phyloP scores from a whole-genome alignment of 148 eudicot genomes.

The Camellia granthamiana region DNA sequence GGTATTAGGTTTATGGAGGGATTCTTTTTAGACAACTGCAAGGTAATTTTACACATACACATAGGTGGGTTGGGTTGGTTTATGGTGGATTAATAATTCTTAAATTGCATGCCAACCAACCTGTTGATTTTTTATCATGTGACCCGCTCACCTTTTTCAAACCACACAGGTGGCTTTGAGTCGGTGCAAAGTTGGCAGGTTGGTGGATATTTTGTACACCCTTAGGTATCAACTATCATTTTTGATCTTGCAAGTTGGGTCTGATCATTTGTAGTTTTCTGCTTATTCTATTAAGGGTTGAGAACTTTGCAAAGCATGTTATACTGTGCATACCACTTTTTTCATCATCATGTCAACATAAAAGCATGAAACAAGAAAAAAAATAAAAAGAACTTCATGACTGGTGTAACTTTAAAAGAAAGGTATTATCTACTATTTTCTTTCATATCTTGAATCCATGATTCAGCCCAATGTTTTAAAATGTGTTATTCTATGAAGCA shows the following conservation, averaged over 20 bases:
- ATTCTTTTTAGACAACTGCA: too few species aligned
- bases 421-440: neutral
- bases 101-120: too few species aligned
- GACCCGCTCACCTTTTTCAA: too few species aligned
- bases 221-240: neutral
- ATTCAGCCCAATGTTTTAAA: neutral
- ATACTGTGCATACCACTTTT: neutral
- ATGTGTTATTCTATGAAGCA: too few species aligned
- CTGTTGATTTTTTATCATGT: too few species aligned
- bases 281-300: neutral
- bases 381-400: neutral
- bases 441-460: neutral
- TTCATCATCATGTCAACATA: neutral
- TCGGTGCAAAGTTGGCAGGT: too few species aligned
- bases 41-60: too few species aligned
- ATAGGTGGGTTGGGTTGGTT: too few species aligned
- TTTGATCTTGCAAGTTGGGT: neutral
- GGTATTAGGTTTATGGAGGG: too few species aligned
- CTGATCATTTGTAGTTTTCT: neutral
- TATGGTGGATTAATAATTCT: too few species aligned
- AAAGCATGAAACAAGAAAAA: neutral
- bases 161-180: too few species aligned
- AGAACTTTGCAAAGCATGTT: neutral
- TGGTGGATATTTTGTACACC: too few species aligned
- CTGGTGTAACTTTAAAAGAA: neutral